A percentile compares a stretch with the other conserved stretches of the same genome.
Evolutionary conservation across 208 protist genomes (phyloP).

Genomic region (Zelonia costaricensis): DNA sequence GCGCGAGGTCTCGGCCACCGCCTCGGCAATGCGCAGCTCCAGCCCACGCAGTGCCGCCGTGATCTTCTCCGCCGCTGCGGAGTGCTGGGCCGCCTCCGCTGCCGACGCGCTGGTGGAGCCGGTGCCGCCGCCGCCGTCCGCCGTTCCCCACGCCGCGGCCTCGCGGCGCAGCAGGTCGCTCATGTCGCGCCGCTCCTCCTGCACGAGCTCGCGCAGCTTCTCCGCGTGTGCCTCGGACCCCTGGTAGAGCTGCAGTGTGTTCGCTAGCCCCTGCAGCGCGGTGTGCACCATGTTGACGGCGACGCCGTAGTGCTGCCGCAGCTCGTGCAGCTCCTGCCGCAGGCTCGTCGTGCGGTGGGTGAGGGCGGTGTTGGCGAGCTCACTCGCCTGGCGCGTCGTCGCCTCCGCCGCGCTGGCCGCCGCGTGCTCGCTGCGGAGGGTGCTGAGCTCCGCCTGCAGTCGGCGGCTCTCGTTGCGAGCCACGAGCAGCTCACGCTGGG

Average conservation of each 20-base stretch:
- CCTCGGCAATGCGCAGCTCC: conserved; percentile 46
- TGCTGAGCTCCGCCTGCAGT: conserved; percentile 17
- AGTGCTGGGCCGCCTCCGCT: conserved; percentile 17
- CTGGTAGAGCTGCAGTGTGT: conserved; percentile 44
- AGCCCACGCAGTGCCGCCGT: conserved; percentile 38
- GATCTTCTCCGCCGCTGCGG: conserved; percentile 25
- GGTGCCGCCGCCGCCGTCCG: background rate
- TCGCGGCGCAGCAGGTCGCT: conserved; percentile 54
- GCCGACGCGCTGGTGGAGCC: background rate
- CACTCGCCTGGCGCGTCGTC: conserved; percentile 20
- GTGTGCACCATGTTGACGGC: conserved; percentile 48
- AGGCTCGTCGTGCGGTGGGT: conserved; percentile 32
- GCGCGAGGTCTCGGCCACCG: conserved; percentile 35
- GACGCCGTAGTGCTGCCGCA: conserved; percentile 47
- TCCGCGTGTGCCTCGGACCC: conserved; percentile 43
- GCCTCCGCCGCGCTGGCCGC: conserved; percentile 6
- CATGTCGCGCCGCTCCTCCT: conserved; percentile 54
- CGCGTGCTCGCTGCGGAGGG: conserved; percentile 8
- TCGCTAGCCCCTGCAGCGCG: conserved; percentile 35
- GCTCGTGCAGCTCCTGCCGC: conserved; percentile 27
- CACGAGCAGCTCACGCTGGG: conserved; percentile 30
- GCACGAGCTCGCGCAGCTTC: conserved; percentile 47
- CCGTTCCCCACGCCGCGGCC: conserved; percentile 29
- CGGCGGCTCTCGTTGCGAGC: conserved; percentile 21
- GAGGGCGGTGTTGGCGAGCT: conserved; percentile 49